phyloP scores from a whole-genome alignment of 169 alveolate genomes.

The Babesia ovis region DNA sequence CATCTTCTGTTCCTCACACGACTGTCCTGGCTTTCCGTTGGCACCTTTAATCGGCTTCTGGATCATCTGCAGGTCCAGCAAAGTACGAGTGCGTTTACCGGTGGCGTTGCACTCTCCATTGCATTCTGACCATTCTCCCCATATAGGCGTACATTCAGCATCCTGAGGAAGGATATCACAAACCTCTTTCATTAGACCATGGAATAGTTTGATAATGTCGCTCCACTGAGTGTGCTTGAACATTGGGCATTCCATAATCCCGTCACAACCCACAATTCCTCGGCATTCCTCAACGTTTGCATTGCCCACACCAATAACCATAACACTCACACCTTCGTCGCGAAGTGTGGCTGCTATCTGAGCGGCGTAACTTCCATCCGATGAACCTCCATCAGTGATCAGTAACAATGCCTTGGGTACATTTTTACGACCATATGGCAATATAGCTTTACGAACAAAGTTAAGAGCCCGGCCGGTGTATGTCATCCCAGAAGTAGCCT shows the following conservation, averaged over 20 bases:
- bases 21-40: constrained; percentile 50
- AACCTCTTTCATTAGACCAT: constrained; percentile 55
- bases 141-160: constrained; percentile 52
- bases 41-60: constrained; percentile 28
- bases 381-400: constrained; percentile 64
- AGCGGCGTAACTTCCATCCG: constrained; percentile 48
- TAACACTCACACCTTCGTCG: constrained; percentile 61
- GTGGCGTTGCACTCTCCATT: constrained; percentile 35
- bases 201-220: constrained; percentile 40
- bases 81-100: constrained; percentile 33
- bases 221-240: constrained; percentile 67
- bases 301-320: constrained; percentile 66
- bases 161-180: constrained; percentile 61
- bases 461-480: constrained; percentile 63
- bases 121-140: constrained; percentile 68
- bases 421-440: constrained; percentile 49
- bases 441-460: constrained; percentile 31
- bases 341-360: constrained; percentile 61
- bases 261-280: constrained; percentile 56
- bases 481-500: constrained; percentile 51
- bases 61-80: constrained; percentile 24
- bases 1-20: constrained; percentile 48
- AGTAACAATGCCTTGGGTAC: constrained; percentile 65
- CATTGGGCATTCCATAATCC: constrained; percentile 43
- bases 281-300: constrained; percentile 55